Conservation (phyloP, 352 stramenopile species). For the Phytopythium ostracodes region DNA sequence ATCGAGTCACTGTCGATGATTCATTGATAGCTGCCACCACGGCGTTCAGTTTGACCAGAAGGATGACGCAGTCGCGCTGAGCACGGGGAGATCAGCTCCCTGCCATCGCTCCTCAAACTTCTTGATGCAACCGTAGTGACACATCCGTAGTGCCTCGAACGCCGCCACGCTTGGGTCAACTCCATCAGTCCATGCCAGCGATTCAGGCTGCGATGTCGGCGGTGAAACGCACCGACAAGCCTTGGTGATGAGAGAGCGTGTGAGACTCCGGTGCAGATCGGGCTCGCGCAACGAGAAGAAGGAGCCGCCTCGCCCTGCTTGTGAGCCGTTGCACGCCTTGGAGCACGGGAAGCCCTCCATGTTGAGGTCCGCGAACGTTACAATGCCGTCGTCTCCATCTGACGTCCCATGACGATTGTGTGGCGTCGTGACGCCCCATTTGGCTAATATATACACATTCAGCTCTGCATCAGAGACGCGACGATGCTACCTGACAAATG, state of each 20-base stretch:
- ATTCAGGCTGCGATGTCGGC: not conserved
- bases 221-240: slow-evolving; percentile 38
- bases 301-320: slow-evolving; percentile 62
- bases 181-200: too few species aligned
- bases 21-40: not conserved
- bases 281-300: slow-evolving; percentile 57
- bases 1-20: not conserved
- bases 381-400: slow-evolving; percentile 14
- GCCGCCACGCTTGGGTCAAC: slow-evolving; percentile 6
- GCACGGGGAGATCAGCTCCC: slow-evolving; percentile 28
- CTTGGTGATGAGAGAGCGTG: slow-evolving; percentile 29
- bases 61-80: slow-evolving; percentile 51
- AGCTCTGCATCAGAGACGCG: too few species aligned
- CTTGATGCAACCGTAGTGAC: slow-evolving; percentile 53
- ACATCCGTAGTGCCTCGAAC: slow-evolving; percentile 60
- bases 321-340: slow-evolving; percentile 57
- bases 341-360: slow-evolving; percentile 85
- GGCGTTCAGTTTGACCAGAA: slow-evolving; percentile 33
- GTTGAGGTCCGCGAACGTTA: slow-evolving; percentile 76
- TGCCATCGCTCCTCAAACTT: slow-evolving; percentile 44
- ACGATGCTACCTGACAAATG: too few species aligned
- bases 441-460: slow-evolving; percentile 28
- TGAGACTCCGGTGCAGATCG: slow-evolving; percentile 49
- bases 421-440: slow-evolving; percentile 66
- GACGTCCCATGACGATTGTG: slow-evolving; percentile 9